Evolutionary conservation across 2,329 filamentous ascomycete species (phyloP).

Genomic region (Fusarium dimerum): DNA sequence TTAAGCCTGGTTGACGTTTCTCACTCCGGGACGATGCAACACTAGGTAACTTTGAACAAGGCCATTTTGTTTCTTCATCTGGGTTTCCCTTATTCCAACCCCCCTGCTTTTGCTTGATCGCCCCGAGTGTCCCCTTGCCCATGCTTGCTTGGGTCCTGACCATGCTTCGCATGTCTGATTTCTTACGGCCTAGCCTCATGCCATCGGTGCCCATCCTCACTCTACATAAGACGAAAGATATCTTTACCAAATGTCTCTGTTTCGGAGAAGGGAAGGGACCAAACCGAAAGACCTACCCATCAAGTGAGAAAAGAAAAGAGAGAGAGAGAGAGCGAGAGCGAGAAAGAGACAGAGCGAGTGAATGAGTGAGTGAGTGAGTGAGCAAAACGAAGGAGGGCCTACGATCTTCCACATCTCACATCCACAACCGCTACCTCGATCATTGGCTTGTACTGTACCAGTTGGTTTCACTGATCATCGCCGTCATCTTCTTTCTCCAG

Average conservation of each 20-base stretch:
- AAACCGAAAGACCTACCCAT: too few species aligned
- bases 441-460: constrained; percentile 30
- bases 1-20: constrained; percentile 28
- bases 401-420: constrained; percentile 2
- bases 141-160: constrained; percentile 7
- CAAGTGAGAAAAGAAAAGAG: too few species aligned
- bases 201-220: constrained; percentile 33
- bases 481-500: constrained; percentile 24
- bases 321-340: too few species aligned
- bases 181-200: constrained; percentile 29
- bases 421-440: constrained; percentile 26
- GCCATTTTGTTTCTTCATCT: constrained; percentile 32
- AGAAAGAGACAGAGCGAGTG: too few species aligned
- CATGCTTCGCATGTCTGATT: constrained; percentile 30
- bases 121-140: constrained; percentile 28
- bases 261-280: too few species aligned
- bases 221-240: constrained; percentile 24
- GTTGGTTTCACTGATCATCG: constrained; percentile 33
- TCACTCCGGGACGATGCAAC: constrained; percentile 26
- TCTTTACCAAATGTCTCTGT: constrained; percentile 14
- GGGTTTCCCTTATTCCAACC: constrained; percentile 16
- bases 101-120: constrained; percentile 32
- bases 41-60: constrained; percentile 22
- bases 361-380: too few species aligned
- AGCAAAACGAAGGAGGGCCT: not conserved